Percentiles rank a stretch among this genome's conserved stretches.
phyloP scores from a whole-genome alignment of 2,329 filamentous ascomycete species.

The Ceratocystis destructans region DNA sequence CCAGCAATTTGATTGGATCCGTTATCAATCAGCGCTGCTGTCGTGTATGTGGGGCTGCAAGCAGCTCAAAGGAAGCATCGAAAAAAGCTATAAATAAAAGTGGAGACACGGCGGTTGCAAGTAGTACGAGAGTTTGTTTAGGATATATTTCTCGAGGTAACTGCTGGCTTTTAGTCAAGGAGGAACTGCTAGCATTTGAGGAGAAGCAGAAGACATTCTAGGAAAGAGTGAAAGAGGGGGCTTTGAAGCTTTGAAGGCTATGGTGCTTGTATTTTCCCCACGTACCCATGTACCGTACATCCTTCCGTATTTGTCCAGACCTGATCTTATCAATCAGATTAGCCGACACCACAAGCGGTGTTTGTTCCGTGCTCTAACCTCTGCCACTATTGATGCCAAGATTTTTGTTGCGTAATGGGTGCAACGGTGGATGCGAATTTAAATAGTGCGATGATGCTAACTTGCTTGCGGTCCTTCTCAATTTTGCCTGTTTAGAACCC shows the following conservation, averaged over 20 bases:
- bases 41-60: slow-evolving; percentile 16
- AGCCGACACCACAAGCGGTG: no score
- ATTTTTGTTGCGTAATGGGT: neutral
- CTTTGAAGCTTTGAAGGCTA: neutral
- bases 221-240: neutral
- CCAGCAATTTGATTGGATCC: neutral
- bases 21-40: slow-evolving; percentile 13
- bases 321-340: neutral
- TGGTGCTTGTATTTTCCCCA: neutral
- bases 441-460: neutral
- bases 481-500: neutral
- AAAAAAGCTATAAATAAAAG: neutral
- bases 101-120: neutral
- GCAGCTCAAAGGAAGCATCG: slow-evolving; percentile 29
- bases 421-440: neutral
- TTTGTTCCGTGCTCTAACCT: no score
- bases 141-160: neutral
- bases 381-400: neutral
- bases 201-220: no score
- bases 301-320: neutral
- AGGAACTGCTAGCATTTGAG: neutral
- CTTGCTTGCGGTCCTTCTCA: neutral
- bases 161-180: neutral
- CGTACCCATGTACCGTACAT: neutral
- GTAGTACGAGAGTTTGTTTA: neutral